Base-by-base conservation (phyloP, 108 stramenopile genomes). In the Conticribra weissflogii region DNA sequence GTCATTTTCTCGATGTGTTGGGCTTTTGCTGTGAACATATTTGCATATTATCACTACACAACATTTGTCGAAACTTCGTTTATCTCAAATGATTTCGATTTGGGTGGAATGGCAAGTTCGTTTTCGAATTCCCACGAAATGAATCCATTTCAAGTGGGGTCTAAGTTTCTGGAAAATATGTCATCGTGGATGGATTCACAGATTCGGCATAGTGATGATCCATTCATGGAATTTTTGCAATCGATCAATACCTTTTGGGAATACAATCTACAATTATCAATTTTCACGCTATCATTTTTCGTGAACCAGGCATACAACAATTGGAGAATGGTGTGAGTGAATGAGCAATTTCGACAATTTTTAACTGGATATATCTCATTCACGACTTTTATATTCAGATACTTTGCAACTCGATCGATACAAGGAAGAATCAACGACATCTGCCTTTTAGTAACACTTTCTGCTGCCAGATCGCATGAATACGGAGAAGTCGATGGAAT, bases 391-490 rank as follows among this genome's bases (percentile, higher is more conserved):
- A 5, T 41, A 5, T 41, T 41, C 36, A 41, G 36, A 9, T 41
- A 87, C 66, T 66, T 78, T 44, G 63, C 65, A 3, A 80, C 83
- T 30, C 66, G 86, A 17, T 46, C 66, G 18, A 81, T 87, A 28
- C 86, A 87, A 56, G 86, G 86, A 2, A 72, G 86, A 23, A 73
- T 87, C 73, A 87, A 87, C 62, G 86, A 84, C 68, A 52, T 87
- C 21, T 84, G 83, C 30, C 56, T 87, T 59, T 57, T 87, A 14
- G n/a, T 87, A 3, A 69, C 68, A 15, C 59, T 70, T 41, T 68
- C 55, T 7, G 83, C 83, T 7, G 51, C 73, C 41, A 62, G 81
- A 57, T 76, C 63, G 16, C 34, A 51, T 19, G 22, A 18, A 17
- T 71, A 62, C 46, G 68, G 72, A 25, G 72, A 74, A 28, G 63